These are phyloP conservation scores for Cladosporium halotolerans DNA, from an alignment of 2,329 filamentous ascomycete species.

Conservation along the genomic window DNA sequence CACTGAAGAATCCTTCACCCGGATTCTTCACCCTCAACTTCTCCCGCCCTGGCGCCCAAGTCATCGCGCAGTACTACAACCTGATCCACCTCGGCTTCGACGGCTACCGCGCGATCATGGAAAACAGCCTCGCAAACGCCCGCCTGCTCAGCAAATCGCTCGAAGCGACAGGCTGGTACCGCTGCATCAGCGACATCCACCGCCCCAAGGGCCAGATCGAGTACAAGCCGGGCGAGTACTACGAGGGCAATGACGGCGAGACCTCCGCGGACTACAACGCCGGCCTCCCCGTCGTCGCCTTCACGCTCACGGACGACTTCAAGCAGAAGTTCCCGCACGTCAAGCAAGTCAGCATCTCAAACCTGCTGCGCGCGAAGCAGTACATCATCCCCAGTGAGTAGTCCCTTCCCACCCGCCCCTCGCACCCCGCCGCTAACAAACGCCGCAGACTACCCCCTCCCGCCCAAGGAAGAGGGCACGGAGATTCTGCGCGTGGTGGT, in stretches of 20 bases:
- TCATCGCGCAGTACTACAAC: constrained; percentile 69
- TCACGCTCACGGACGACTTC: constrained; percentile 57
- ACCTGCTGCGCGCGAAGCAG: constrained; percentile 58
- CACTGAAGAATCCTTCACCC: constrained; percentile 63
- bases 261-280: constrained; percentile 57
- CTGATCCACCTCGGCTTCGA: constrained; percentile 62
- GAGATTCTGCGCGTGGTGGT: constrained; percentile 65
- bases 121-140: constrained; percentile 60
- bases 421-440: neutral
- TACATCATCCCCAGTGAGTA: constrained; percentile 61
- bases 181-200: constrained; percentile 60
- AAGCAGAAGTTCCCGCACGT: constrained; percentile 55
- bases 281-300: constrained; percentile 63
- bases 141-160: constrained; percentile 57
- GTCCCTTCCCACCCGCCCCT: neutral
- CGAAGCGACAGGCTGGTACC: constrained; percentile 62
- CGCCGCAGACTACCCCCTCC: constrained; percentile 53
- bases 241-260: constrained; percentile 40
- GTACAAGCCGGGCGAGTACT: constrained; percentile 37
- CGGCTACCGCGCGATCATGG: constrained; percentile 60
- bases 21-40: constrained; percentile 67
- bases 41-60: constrained; percentile 61
- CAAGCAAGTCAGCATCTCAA: constrained; percentile 58
- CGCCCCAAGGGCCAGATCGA: constrained; percentile 43
- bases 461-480: constrained; percentile 53